Evolutionary conservation across 805 yeast species (phyloP).

Genomic region (Candida incommunis): DNA sequence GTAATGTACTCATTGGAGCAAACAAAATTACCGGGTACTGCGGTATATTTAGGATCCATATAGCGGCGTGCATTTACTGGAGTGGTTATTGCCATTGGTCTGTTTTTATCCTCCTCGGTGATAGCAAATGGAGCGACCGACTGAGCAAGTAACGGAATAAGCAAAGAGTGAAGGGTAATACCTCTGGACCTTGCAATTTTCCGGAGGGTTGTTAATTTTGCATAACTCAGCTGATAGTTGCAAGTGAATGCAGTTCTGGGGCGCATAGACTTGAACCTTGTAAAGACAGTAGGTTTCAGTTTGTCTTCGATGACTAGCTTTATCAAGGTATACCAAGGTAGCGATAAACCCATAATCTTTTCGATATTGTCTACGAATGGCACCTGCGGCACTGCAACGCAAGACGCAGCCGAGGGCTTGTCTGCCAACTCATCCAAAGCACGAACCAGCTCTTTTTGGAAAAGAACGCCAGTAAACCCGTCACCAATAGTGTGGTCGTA

Average conservation of each 20-base stretch:
- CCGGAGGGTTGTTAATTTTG: slow-evolving; percentile 3
- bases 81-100: not conserved
- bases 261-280: not conserved
- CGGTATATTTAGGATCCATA: not conserved
- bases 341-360: slow-evolving; percentile 3
- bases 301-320: slow-evolving; percentile 1
- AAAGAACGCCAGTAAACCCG: slow-evolving; percentile 13
- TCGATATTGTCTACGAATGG: slow-evolving; percentile 3
- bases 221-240: slow-evolving; percentile 1
- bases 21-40: slow-evolving; percentile 3
- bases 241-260: slow-evolving; percentile 4
- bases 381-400: not conserved
- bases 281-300: not conserved
- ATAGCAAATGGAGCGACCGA: slow-evolving; percentile 3
- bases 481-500: slow-evolving; percentile 14
- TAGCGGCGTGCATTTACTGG: slow-evolving; percentile 10
- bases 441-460: slow-evolving; percentile 7
- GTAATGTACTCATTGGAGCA: not conserved
- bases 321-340: slow-evolving; percentile 3
- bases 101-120: not conserved
- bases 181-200: slow-evolving; percentile 1
- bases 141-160: slow-evolving; percentile 6
- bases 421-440: slow-evolving; percentile 1
- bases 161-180: slow-evolving; percentile 6
- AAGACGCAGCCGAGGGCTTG: too few species aligned